phyloP scores from a whole-genome alignment of 1,139 yeast genomes.

The Yamadazyma diddensiae region DNA sequence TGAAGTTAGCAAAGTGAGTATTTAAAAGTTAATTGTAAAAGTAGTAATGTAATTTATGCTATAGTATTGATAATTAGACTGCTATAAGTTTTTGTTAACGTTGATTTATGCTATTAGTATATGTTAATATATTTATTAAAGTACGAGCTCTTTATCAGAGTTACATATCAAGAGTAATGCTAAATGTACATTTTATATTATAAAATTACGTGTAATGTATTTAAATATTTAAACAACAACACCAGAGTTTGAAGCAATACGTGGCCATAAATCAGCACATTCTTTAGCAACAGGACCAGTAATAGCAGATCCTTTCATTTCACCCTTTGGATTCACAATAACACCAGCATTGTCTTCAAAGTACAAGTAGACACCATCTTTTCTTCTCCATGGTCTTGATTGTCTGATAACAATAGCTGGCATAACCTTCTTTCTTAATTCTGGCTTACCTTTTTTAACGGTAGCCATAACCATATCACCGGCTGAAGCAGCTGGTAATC shows the following conservation, averaged over 20 bases:
- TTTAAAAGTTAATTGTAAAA: not conserved
- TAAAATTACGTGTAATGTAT: constrained; percentile 52
- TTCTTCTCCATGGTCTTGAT: constrained; percentile 99
- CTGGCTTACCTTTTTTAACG: constrained; percentile 99
- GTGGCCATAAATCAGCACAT: constrained; percentile 99
- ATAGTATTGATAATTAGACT: too few relatives aligned
- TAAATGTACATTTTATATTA: constrained; percentile 69
- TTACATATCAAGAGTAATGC: constrained; percentile 11
- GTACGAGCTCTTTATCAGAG: too few relatives aligned
- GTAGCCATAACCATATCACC: constrained; percentile 99
- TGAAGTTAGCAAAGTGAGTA: constrained; percentile 1
- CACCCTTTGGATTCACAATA: constrained; percentile 99
- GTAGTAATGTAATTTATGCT: constrained; percentile 1
- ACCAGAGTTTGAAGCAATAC: constrained; percentile 99
- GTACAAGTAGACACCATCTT: constrained; percentile 99
- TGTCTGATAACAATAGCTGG: constrained; percentile 99
- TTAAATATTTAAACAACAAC: constrained; percentile 78
- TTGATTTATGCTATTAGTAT: too few relatives aligned
- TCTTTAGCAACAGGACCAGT: constrained; percentile 99
- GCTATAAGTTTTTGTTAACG: too few relatives aligned
- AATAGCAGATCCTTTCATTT: constrained; percentile 99
- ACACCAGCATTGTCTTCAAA: constrained; percentile 99
- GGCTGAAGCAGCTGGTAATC: constrained; percentile 99
- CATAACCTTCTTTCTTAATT: constrained; percentile 99
- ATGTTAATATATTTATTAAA: too few relatives aligned